Evolutionary conservation across 768 basidiomycete species (phyloP).

Genomic region (Mycena rebaudengoi): DNA sequence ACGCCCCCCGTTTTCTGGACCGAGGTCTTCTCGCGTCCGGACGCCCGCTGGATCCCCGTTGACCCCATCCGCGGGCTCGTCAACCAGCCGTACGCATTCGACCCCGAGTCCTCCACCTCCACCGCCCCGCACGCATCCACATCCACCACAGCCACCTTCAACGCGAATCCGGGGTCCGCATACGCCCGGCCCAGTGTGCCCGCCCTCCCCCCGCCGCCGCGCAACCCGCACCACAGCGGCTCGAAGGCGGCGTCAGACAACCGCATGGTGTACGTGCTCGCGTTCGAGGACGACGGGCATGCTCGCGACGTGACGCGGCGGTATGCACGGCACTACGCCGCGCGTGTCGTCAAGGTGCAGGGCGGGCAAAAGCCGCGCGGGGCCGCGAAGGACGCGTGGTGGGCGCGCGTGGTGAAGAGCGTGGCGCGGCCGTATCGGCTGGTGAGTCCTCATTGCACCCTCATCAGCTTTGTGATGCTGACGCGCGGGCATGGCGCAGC

Average conservation of each 20-base stretch:
- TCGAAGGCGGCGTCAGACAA: slow-evolving; percentile 62
- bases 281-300: slow-evolving; percentile 93
- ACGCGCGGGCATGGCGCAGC: slow-evolving; percentile 53
- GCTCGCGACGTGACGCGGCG: slow-evolving; percentile 91
- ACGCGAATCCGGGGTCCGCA: slow-evolving; percentile 12
- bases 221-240: slow-evolving; percentile 29
- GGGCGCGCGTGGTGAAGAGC: slow-evolving; percentile 71
- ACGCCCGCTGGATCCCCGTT: slow-evolving; percentile 91
- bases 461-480: slow-evolving; percentile 22
- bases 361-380: slow-evolving; percentile 59
- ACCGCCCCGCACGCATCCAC: slow-evolving; percentile 21
- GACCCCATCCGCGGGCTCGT: slow-evolving; percentile 87
- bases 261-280: slow-evolving; percentile 92
- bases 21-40: slow-evolving; percentile 93
- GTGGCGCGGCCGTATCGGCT: slow-evolving; percentile 83
- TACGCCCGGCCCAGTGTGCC: slow-evolving; percentile 11
- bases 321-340: slow-evolving; percentile 83
- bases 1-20: slow-evolving; percentile 95
- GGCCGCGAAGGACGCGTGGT: slow-evolving; percentile 83
- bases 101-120: slow-evolving; percentile 62
- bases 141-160: background rate
- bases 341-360: slow-evolving; percentile 84
- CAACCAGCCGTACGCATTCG: slow-evolving; percentile 83
- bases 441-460: no score
- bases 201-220: slow-evolving; percentile 10